Conservation (phyloP, 148 eudicot species). For the Fagopyrum homotropicum region DNA sequence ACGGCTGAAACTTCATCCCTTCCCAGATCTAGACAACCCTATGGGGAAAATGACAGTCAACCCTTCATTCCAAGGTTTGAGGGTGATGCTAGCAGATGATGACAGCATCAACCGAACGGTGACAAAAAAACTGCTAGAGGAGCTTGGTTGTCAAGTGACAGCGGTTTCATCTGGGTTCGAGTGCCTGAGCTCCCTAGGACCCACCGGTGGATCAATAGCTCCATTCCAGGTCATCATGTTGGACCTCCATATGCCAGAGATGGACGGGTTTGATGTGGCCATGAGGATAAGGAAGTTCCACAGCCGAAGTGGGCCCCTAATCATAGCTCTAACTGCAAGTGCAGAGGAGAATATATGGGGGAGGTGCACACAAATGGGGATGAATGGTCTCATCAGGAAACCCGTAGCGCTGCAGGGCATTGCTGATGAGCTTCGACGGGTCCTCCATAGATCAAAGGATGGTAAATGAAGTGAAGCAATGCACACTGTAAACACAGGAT, state of each 20-base stretch:
- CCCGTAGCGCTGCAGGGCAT: constrained; percentile 64
- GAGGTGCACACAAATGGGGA: constrained; percentile 52
- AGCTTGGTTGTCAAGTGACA: constrained; percentile 56
- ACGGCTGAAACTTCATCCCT: constrained; percentile 36
- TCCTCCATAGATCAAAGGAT: constrained; percentile 19
- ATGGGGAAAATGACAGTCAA: constrained; percentile 20
- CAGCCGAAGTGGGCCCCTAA: constrained; percentile 45
- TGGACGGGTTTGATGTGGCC: constrained; percentile 74
- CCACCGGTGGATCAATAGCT: constrained; percentile 18
- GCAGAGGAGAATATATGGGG: constrained; percentile 65
- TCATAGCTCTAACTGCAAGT: constrained; percentile 64
- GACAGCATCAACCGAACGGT: constrained; percentile 63
- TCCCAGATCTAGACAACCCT: constrained; percentile 21
- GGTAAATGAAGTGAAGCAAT: background rate
- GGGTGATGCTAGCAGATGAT: constrained; percentile 54
- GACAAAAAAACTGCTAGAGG: constrained; percentile 62
- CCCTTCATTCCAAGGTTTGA: constrained; percentile 40
- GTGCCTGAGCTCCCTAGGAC: constrained; percentile 48
- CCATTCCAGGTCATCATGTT: constrained; percentile 42
- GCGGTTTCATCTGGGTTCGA: constrained; percentile 57
- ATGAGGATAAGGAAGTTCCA: constrained; percentile 44
- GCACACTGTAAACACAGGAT: background rate
- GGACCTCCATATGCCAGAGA: constrained; percentile 76
- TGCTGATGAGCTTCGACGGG: constrained; percentile 56
- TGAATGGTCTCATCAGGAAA: constrained; percentile 65